Base-by-base conservation (phyloP, 345 rosid genomes). In the Mercurialis annua region DNA sequence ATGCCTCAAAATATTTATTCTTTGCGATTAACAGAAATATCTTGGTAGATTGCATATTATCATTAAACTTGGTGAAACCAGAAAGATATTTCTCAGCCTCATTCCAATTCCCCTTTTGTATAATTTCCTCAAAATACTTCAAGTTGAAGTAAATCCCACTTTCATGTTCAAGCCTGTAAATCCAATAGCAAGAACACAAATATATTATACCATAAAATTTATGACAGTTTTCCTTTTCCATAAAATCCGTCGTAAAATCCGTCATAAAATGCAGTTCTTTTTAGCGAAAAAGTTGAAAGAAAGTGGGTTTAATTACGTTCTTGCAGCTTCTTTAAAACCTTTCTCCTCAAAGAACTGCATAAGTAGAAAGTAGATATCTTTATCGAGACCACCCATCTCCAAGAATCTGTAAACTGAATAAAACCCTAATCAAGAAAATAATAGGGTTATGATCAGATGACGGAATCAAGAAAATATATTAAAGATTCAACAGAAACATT, bases 301-400 rank as follows among this genome's bases (percentile, higher is more conserved):
- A 38, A 44, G 54, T 18, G 63, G 62, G 69, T 14, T 44, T n/a
- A n/a, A n/a, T n/a, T 42, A 73, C 81, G 36, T 67, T 56, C 38
- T 74, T 59, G 80, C 84, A 44, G 82, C 53, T 57, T 59, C 79
- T 63, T 63, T 65, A 59, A 77, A 76, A 30, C 80, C 80, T 67
- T 78, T 81, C 46, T 81, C 84, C 21, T 77, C 55, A 8, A 79
- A 54, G 72, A 66, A 80, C 81, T 81, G 88, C 55, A 82, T 69
- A 69, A 80, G 73, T 46, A 81, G 48, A 64, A 75, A 74, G 62
- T 77, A 70, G 15, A 80, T 76, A 36, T 80, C 82, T 62, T 36
- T 67, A 48, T 33, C 34, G 11, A 74, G 82, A 74, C 71, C 15
- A 51, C 80, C 61, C 82, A 76, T 78, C 53, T 68, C 57, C 49